Base-by-base conservation (phyloP, 2,329 filamentous ascomycete genomes). In the Scedosporium apiospermum region DNA sequence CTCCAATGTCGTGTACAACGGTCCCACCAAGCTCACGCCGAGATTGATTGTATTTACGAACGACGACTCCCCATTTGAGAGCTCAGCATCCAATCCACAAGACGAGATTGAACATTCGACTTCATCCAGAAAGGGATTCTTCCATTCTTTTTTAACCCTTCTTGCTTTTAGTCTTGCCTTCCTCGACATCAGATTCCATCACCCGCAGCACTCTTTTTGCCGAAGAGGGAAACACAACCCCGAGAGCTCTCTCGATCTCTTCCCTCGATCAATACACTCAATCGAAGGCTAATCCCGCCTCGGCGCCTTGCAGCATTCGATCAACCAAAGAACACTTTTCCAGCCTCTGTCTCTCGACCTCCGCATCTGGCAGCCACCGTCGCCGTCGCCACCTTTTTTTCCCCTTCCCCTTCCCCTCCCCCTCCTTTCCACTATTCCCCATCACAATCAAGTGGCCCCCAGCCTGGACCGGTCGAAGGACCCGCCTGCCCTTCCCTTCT, bases 101-200 rank as follows among this genome's bases (percentile, higher is more conserved):
- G 18, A 38, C 59, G 30, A 44, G 59, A 51, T n/a, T 21, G 51
- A 57, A 34, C 60, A 62, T 51, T 57, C 27, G 41, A 55, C 55
- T 41, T 62, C 46, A 62, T 30, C 51, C 23, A 18, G 23, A n/a
- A 21, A 49, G 12, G 51, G 23, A 30, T 58, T 58, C 42, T 38
- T 18, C 38, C 49, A 58, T 53, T 58, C 38, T 51, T 26, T 49
- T 42, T 42, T 42, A 21, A 59, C 26, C 60, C 44, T 26, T 26
- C 49, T 21, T 53, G 14, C 9, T 53, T 53, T 53, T 53, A n/a
- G 49, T 10, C 18, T 38, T 38, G 34, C 34, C 34, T 12, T 38
- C 10, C 34, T 38, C 34, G 34, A 38, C 34, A 38, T 38, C 34
- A 38, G 34, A 38, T 38, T 14, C 34, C 34, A 38, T 6, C 10